phyloP scores from a whole-genome alignment of 2,329 filamentous ascomycete genomes.

The Alternaria tenuissima region DNA sequence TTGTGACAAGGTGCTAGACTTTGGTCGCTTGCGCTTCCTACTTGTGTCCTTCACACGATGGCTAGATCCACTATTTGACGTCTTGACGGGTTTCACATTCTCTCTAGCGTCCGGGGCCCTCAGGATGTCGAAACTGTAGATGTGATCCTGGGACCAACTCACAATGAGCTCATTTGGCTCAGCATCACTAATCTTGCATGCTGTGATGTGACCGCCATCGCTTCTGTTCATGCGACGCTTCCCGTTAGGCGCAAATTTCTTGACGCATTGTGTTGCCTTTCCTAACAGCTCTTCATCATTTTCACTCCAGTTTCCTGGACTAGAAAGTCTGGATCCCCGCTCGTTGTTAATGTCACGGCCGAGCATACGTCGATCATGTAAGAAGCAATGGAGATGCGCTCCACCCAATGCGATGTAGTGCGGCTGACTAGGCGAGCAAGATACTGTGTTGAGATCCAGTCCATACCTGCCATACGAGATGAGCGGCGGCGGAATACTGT shows the following conservation, averaged over 20 bases:
- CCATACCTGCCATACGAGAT: constrained; percentile 72
- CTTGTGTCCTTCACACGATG: constrained; percentile 40
- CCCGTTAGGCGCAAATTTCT: constrained; percentile 71
- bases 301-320: constrained; percentile 51
- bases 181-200: constrained; percentile 74
- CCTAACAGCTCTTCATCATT: constrained; percentile 64
- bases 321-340: constrained; percentile 58
- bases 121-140: constrained; percentile 72
- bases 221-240: constrained; percentile 61
- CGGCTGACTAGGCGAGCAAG: constrained; percentile 71
- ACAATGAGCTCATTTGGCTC: constrained; percentile 73
- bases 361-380: constrained; percentile 73
- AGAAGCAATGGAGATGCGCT: constrained; percentile 73
- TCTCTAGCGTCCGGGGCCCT: constrained; percentile 65
- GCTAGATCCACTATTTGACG: constrained; percentile 22
- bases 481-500: constrained; percentile 67
- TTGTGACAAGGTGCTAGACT: constrained; percentile 42
- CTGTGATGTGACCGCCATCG: constrained; percentile 72
- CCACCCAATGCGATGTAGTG: constrained; percentile 75
- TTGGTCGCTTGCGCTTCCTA: constrained; percentile 66
- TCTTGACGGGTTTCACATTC: constrained; percentile 29
- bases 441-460: constrained; percentile 73
- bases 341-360: constrained; percentile 66
- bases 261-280: constrained; percentile 70
- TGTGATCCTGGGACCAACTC: constrained; percentile 73